Conservation (phyloP, 2,329 filamentous ascomycete genomes). For the Clarireedia hainanense region DNA sequence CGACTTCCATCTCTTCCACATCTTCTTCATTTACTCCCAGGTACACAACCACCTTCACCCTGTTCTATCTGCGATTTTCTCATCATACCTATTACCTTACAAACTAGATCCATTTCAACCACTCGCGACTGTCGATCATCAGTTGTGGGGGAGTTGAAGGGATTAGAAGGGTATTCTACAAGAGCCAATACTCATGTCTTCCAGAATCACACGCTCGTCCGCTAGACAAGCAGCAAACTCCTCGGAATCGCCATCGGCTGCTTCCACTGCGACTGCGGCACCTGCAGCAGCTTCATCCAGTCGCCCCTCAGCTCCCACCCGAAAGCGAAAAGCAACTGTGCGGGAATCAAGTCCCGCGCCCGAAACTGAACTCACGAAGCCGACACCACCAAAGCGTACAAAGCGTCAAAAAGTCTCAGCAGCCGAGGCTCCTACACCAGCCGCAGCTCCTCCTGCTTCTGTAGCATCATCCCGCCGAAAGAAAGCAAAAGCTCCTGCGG, state of each 20-base stretch:
- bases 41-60: slow-evolving; percentile 17
- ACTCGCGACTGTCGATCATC: slow-evolving; percentile 12
- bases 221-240: slow-evolving; percentile 73
- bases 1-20: slow-evolving; percentile 11
- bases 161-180: slow-evolving; percentile 9
- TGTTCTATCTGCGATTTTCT: slow-evolving; percentile 7
- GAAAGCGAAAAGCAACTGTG: slow-evolving; percentile 69
- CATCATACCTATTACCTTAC: slow-evolving; percentile 5
- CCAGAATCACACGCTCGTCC: slow-evolving; percentile 92
- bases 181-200: slow-evolving; percentile 69
- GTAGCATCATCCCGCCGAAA: slow-evolving; percentile 41
- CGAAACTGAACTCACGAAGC: slow-evolving; percentile 30
- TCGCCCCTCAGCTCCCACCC: slow-evolving; percentile 41
- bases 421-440: slow-evolving; percentile 30
- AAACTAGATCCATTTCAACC: slow-evolving; percentile 7
- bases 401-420: slow-evolving; percentile 64
- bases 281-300: slow-evolving; percentile 33
- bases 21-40: slow-evolving; percentile 12
- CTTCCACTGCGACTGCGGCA: slow-evolving; percentile 34
- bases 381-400: slow-evolving; percentile 47
- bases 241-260: slow-evolving; percentile 26
- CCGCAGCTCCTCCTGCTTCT: slow-evolving; percentile 30
- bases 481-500: slow-evolving; percentile 52
- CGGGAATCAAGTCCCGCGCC: slow-evolving; percentile 42
- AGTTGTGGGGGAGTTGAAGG: slow-evolving; percentile 15